Base-by-base conservation (phyloP, 139 green algal species). In the Micractinium sp. region DNA sequence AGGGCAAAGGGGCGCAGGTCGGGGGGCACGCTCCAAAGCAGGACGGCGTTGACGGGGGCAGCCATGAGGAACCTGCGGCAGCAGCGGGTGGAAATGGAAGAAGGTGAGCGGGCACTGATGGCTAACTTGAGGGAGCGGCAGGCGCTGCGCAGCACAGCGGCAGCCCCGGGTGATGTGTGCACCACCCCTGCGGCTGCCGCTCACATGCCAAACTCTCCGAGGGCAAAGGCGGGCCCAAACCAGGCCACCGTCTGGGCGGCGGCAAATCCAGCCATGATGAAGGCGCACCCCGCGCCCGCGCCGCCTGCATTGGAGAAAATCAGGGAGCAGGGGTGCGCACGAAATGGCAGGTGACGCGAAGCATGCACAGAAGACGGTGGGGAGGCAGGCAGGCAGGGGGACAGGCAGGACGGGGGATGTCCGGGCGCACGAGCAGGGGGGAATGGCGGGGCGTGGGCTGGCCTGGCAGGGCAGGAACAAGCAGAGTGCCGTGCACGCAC, bases 21-120 rank as follows among this genome's bases (percentile, higher is more conserved):
- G 2, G 93, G 41, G 0, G 96, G 95, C 33, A 98, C 95, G 31
- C 86, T 94, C 97, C 96, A 97, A 89, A 99, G 94, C 31, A 93
- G 89, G 1, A 97, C 90, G 18, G 93, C 95, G 67, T 95, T 95
- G 0, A 95, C 90, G 0, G 97, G 97, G 3, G 94, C 96, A 91
- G 97, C 92, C 61, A 90, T 81, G 5, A 71, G 29, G 33, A 74
- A 88, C 19, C 38, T 79, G 85, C 22, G 20, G 39, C 31, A 60
- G 15, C 36, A 31, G 41, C 35, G 61, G 36, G 19, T 3, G 69
- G 67, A 9, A 56, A 9, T 9, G 47, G 47, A 9, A 9, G 47
- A 56, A 56, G 47, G 47, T 56, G 47, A 9, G 47, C 7, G 9
- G 47, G 47, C 47, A 56, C 47, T 56, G n/a, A n/a, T n/a, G n/a